Conservation (phyloP, 306 rosid species). For the Cicer chorassanicum region DNA sequence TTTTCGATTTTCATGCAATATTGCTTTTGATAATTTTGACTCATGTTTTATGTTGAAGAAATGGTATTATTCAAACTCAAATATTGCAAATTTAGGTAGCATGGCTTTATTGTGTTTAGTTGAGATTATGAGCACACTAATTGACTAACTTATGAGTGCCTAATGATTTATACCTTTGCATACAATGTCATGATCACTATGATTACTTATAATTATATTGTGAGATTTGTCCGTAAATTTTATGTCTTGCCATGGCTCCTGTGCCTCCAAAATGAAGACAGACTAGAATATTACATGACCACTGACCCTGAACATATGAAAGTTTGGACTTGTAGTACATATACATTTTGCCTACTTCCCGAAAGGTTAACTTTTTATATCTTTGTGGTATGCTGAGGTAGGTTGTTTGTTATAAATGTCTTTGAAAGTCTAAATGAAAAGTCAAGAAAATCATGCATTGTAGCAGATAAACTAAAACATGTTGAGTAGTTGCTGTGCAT, state of each 20-base stretch:
- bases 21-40: conserved; percentile 4
- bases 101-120: neutral
- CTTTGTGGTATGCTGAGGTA: neutral
- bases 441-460: neutral
- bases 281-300: conserved; percentile 4
- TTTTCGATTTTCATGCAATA: conserved; percentile 29
- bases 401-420: neutral
- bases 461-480: neutral
- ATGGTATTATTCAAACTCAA: neutral
- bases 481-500: neutral
- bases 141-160: neutral
- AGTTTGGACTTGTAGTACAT: neutral
- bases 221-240: conserved; percentile 3
- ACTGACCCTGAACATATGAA: neutral
- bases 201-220: neutral
- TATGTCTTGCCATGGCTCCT: conserved; percentile 1
- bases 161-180: conserved; percentile 8
- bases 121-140: conserved; percentile 11
- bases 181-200: neutral
- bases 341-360: conserved; percentile 1
- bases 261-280: conserved; percentile 16
- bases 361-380: neutral
- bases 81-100: neutral
- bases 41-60: conserved; percentile 28
- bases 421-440: conserved; percentile 3